Conservation (phyloP, 2,329 filamentous ascomycete genomes). For the Diaporthe sp. region DNA sequence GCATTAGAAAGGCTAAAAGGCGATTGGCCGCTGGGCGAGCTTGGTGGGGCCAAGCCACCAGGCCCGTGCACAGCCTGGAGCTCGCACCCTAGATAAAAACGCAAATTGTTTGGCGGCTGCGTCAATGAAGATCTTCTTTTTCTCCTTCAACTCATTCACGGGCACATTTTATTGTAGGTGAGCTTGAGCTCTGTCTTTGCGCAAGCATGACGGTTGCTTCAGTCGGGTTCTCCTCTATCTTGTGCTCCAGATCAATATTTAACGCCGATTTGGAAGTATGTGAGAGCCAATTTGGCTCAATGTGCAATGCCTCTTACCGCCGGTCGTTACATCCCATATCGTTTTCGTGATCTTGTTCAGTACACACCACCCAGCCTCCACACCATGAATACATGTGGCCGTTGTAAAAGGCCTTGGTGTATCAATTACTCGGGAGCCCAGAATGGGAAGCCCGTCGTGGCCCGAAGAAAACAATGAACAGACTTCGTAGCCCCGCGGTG, state of each 20-base stretch:
- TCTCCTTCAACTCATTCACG: conserved; percentile 73
- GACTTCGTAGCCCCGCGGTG: not conserved
- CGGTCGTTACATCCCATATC: conserved; percentile 73
- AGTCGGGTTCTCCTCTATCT: conserved; percentile 81
- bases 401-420: no score
- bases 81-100: conserved; percentile 39
- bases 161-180: conserved; percentile 81
- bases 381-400: not conserved
- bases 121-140: conserved; percentile 48
- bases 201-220: conserved; percentile 57
- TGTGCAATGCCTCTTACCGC: conserved; percentile 80
- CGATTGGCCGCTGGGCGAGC: conserved; percentile 21
- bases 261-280: conserved; percentile 82
- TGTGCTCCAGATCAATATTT: conserved; percentile 73
- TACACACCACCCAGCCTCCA: not conserved
- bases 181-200: conserved; percentile 66
- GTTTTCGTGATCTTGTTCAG: conserved; percentile 17
- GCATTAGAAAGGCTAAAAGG: conserved; percentile 36
- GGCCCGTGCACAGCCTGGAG: conserved; percentile 32
- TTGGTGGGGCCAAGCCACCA: not conserved
- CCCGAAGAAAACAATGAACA: not conserved
- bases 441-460: no score
- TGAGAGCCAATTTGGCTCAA: conserved; percentile 69
- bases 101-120: conserved; percentile 44
- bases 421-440: not conserved